phyloP scores from a whole-genome alignment of 129 eudicot genomes.

The Lactuca sativa region DNA sequence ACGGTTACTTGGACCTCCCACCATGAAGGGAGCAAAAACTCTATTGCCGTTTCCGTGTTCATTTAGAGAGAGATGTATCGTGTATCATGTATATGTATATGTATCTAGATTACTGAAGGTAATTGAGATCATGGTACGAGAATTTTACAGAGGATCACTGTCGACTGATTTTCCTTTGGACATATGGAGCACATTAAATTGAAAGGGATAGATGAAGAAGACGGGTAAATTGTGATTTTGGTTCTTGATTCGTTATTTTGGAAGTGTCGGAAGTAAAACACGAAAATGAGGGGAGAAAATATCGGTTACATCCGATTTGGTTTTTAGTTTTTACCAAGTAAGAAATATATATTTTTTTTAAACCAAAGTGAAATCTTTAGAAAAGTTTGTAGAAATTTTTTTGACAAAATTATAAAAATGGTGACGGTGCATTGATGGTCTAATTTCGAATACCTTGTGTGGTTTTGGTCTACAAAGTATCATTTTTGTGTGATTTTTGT shows the following conservation, averaged over 20 bases:
- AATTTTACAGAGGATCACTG: background rate
- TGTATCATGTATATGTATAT: background rate
- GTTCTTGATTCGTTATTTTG: constrained; percentile 25
- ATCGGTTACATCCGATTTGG: background rate
- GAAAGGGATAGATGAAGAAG: constrained; percentile 19
- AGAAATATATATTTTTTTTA: too few relatives aligned
- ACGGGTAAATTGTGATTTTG: background rate
- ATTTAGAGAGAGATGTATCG: constrained; percentile 29
- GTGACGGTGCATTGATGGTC: too few relatives aligned
- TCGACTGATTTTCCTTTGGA: constrained; percentile 16
- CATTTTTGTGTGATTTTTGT: too few relatives aligned
- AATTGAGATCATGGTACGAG: background rate
- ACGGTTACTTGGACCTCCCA: constrained; percentile 73
- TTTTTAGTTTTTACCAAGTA: background rate
- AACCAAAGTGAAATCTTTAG: too few relatives aligned
- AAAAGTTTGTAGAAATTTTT: too few relatives aligned
- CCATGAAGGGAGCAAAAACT: constrained; percentile 60
- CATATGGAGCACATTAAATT: background rate
- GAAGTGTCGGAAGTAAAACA: constrained; percentile 19
- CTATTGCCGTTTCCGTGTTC: constrained; percentile 34
- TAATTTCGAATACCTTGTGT: too few relatives aligned
- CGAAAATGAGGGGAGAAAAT: background rate
- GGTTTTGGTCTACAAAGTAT: too few relatives aligned
- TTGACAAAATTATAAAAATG: too few relatives aligned
- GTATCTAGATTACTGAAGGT: constrained; percentile 8